These are phyloP conservation scores for Gloeopeniophorella convolvens DNA, from an alignment of 768 basidiomycete species.

Conservation along the genomic window DNA sequence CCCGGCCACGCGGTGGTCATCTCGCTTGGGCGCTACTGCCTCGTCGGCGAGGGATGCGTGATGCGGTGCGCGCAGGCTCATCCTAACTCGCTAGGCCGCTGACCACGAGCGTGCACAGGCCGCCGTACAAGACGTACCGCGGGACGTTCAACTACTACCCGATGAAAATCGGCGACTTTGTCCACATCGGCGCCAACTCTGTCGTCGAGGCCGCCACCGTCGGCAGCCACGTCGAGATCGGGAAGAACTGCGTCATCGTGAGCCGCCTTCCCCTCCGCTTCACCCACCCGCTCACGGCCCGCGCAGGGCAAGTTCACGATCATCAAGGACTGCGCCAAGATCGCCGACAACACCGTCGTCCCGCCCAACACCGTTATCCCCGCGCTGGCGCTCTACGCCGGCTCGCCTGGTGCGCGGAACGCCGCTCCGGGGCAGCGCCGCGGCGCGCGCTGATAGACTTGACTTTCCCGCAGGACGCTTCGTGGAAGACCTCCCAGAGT, in stretches of 20 bases:
- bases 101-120: too few species aligned
- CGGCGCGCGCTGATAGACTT: too few species aligned
- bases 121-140: constrained; percentile 85
- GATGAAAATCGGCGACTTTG: constrained; percentile 94
- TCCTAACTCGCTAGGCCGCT: not conserved
- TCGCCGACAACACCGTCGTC: constrained; percentile 84
- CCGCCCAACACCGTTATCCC: constrained; percentile 93
- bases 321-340: constrained; percentile 90
- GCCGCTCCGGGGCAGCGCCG: too few species aligned
- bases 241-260: constrained; percentile 92
- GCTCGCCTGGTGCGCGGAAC: constrained; percentile 69
- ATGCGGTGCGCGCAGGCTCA: constrained; percentile 55
- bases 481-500: constrained; percentile 82
- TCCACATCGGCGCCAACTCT: constrained; percentile 83
- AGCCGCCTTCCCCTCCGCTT: constrained; percentile 23
- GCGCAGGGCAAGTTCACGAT: constrained; percentile 90
- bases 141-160: constrained; percentile 96
- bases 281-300: not conserved
- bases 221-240: constrained; percentile 91
- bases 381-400: constrained; percentile 75
- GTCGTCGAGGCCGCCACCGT: constrained; percentile 94
- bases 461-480: too few species aligned
- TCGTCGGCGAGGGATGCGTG: constrained; percentile 84
- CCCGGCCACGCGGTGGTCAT: constrained; percentile 93
- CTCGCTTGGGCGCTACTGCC: constrained; percentile 87